Percentiles rank a stretch among this genome's conserved stretches.
phyloP scores from a whole-genome alignment of 208 protist species.

The Zelonia costaricensis region DNA sequence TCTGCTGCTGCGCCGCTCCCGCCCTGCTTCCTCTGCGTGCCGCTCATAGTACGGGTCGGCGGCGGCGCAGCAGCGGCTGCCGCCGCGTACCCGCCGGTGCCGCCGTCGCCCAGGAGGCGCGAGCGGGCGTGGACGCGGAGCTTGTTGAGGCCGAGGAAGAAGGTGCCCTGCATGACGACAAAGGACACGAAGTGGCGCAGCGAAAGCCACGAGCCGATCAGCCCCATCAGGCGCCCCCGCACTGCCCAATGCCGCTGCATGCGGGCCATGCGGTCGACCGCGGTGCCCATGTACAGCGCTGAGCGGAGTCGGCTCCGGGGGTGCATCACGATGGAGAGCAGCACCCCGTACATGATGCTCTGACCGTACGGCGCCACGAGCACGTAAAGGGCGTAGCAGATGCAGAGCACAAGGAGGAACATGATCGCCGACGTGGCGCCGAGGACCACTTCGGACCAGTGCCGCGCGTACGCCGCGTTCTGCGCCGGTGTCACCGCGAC shows the following conservation, averaged over 20 bases:
- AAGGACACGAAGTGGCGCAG: constrained; percentile 48
- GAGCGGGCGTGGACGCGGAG: constrained; percentile 19
- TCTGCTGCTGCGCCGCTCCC: background rate
- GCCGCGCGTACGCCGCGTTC: constrained; percentile 17
- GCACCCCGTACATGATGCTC: constrained; percentile 48
- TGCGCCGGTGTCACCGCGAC: background rate
- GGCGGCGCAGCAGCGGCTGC: background rate
- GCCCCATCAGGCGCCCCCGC: constrained; percentile 28
- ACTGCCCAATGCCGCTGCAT: constrained; percentile 35
- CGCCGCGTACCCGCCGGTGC: no score
- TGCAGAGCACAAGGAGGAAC: constrained; percentile 39
- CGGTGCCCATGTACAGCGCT: constrained; percentile 31
- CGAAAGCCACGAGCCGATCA: constrained; percentile 43
- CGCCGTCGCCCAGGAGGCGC: background rate
- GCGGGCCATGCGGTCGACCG: constrained; percentile 41
- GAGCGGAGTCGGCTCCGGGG: constrained; percentile 39
- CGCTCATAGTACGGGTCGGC: background rate
- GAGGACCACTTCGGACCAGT: constrained; percentile 53
- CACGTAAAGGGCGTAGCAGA: constrained; percentile 44
- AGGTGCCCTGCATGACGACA: constrained; percentile 47
- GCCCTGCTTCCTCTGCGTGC: no score
- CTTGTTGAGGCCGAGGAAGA: constrained; percentile 69
- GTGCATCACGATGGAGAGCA: constrained; percentile 72
- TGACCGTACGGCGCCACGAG: constrained; percentile 59
- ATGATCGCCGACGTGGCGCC: constrained; percentile 56